Base-by-base conservation (phyloP, 352 stramenopile genomes). In the Hyaloperonospora arabidopsidis region DNA sequence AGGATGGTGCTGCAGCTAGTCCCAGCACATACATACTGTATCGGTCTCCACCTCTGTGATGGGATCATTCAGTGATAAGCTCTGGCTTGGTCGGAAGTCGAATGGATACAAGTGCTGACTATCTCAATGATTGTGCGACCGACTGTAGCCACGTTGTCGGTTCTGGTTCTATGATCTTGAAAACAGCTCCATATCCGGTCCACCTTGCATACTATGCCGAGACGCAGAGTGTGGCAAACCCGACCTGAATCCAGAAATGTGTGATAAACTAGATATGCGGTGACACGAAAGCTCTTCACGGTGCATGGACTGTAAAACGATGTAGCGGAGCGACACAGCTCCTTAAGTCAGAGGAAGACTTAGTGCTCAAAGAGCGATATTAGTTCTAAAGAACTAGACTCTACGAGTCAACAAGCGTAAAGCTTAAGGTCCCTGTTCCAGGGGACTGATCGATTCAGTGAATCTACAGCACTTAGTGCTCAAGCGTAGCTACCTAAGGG, bases 221-320 rank as follows among this genome's bases (percentile, higher is more conserved):
- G 45, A 60, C 13, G 58, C 54, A 5, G 64, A 72, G 8, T 52
- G 53, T 1, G 46, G 43, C 5, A 64, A 38, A 34, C 62, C 49
- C 2, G 45, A 48, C 36, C 52, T 52, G 45, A 63, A 66, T n/a
- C 39, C 45, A 55, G 60, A 48, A 66, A 72, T 58, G 17, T 59
- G 64, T 2, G 46, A 65, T 34, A 61, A 65, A 28, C 57, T 65
- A 15, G 65, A 73, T 57, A 70, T 73, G 7, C 54, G 57, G 22
- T 15, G 35, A 49, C 53, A 43, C 0, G 57, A 62, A 1, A 56
- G 35, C 8, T 73, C 70, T 36, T 70, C 66, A 6, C 66, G 67
- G 2, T 72, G 64, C 74, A 90, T 86, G 8, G 79, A 88, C 59
- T 87, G 77, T 39, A 90, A n/a, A n/a, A n/a, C n/a, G n/a, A n/a